These are phyloP conservation scores for Agrocybe pediades DNA, from an alignment of 768 basidiomycete genomes.

Conservation along the genomic window DNA sequence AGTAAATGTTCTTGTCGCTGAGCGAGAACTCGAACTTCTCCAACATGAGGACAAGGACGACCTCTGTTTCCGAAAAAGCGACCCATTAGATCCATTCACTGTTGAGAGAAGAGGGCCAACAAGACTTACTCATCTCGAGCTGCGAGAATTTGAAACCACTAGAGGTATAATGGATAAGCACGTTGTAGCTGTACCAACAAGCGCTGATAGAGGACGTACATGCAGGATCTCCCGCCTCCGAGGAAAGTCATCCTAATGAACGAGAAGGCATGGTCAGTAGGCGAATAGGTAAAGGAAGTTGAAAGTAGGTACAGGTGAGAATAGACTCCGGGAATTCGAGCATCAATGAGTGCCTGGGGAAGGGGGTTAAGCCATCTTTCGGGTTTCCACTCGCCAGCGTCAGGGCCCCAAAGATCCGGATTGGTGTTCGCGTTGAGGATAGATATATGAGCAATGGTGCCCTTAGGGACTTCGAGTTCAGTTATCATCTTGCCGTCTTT, in stretches of 20 bases:
- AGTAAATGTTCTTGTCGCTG: constrained; percentile 22
- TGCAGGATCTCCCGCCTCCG: constrained; percentile 44
- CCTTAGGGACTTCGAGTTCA: constrained; percentile 40
- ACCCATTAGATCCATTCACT: not conserved
- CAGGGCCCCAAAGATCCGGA: constrained; percentile 46
- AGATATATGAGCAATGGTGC: constrained; percentile 38
- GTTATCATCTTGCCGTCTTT: constrained; percentile 35
- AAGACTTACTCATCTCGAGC: constrained; percentile 48
- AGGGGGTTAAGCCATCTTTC: constrained; percentile 48
- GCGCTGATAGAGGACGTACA: constrained; percentile 27
- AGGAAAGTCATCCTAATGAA: constrained; percentile 42
- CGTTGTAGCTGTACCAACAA: not conserved
- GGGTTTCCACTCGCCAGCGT: constrained; percentile 52
- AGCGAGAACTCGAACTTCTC: constrained; percentile 26
- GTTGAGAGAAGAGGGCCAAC: not conserved
- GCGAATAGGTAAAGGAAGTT: not conserved
- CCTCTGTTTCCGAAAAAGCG: constrained; percentile 17
- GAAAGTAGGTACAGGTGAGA: constrained; percentile 37
- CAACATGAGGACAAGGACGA: constrained; percentile 27
- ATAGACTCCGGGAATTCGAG: constrained; percentile 46
- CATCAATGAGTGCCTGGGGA: constrained; percentile 35
- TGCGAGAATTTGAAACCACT: constrained; percentile 53
- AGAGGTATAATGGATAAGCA: not conserved
- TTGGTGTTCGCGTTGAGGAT: constrained; percentile 40
- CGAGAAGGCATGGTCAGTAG: no score